These are phyloP conservation scores for Corymbia maculata DNA, from an alignment of 345 rosid species.

Conservation along the genomic window DNA sequence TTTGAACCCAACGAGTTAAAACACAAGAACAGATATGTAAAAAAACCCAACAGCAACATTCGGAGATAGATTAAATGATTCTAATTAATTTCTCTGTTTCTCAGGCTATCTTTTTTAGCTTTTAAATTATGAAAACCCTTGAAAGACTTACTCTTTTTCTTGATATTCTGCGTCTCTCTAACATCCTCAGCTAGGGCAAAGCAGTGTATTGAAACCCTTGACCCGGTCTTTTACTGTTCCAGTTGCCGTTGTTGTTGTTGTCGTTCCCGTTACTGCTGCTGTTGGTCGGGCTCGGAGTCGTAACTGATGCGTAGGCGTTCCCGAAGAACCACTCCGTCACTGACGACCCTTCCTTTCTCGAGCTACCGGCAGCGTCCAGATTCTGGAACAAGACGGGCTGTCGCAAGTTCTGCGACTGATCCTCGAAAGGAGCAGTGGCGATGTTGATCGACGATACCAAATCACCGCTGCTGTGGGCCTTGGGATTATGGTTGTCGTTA, in stretches of 20 bases:
- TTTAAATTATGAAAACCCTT: not conserved
- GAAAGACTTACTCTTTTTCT: not conserved
- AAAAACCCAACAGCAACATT: not conserved
- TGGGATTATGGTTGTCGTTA: not conserved
- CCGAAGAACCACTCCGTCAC: conserved; percentile 71
- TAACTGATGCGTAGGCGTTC: conserved; percentile 31
- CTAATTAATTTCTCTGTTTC: not conserved
- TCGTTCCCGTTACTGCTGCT: conserved; percentile 17
- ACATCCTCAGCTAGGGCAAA: not conserved
- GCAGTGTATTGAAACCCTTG: not conserved
- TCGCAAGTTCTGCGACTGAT: conserved; percentile 26
- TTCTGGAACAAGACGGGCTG: conserved; percentile 64
- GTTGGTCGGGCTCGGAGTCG: conserved; percentile 14
- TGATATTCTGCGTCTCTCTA: not conserved
- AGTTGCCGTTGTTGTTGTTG: not conserved
- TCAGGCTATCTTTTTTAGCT: not conserved
- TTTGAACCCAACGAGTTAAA: not conserved
- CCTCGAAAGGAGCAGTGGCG: conserved; percentile 2
- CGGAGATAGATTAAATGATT: not conserved
- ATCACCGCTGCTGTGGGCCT: not conserved
- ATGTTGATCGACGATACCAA: not conserved
- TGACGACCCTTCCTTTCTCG: conserved; percentile 20
- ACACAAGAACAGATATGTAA: not conserved
- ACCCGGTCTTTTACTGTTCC: not conserved
- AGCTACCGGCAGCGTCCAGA: conserved; percentile 35